phyloP scores from a whole-genome alignment of 169 alveolate species.

The Cryptosporidium ryanae region DNA sequence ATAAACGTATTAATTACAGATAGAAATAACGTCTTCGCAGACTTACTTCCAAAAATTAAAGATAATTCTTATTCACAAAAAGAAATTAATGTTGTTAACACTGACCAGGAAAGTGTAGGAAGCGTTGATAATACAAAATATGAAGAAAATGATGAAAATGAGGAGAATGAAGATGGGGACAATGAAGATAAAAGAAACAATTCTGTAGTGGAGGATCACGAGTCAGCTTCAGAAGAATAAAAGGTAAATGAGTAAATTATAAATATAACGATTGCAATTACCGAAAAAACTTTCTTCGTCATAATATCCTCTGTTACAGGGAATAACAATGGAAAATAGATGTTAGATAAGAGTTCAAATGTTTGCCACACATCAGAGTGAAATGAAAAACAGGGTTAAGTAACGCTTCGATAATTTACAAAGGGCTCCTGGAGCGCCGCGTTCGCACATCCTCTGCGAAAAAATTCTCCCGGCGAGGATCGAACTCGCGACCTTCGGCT shows the following conservation, averaged over 20 bases:
- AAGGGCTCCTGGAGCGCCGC: too few relatives aligned
- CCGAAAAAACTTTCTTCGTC: too few relatives aligned
- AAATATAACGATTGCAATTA: too few relatives aligned
- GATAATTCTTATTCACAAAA: not conserved
- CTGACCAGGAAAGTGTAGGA: not conserved
- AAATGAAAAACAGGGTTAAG: too few relatives aligned
- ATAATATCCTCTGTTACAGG: too few relatives aligned
- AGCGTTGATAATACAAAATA: not conserved
- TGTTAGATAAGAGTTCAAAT: too few relatives aligned
- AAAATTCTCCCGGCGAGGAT: slow-evolving; percentile 83
- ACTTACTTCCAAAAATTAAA: slow-evolving; percentile 3
- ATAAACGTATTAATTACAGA: slow-evolving; percentile 61
- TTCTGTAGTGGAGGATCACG: not conserved
- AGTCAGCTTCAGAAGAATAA: slow-evolving; percentile 3
- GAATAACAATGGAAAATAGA: too few relatives aligned
- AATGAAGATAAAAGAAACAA: not conserved
- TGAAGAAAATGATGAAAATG: slow-evolving; percentile 12
- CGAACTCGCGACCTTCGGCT: slow-evolving; percentile 87
- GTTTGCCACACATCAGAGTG: too few relatives aligned
- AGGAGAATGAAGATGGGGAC: slow-evolving; percentile 4
- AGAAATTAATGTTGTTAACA: not conserved
- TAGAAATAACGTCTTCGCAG: slow-evolving; percentile 15
- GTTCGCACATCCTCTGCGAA: not conserved
- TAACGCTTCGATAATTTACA: too few relatives aligned
- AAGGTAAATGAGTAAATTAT: not conserved